These are phyloP conservation scores for Lecanicillium sp. DNA, from an alignment of 2,329 filamentous ascomycete species.

Conservation along the genomic window DNA sequence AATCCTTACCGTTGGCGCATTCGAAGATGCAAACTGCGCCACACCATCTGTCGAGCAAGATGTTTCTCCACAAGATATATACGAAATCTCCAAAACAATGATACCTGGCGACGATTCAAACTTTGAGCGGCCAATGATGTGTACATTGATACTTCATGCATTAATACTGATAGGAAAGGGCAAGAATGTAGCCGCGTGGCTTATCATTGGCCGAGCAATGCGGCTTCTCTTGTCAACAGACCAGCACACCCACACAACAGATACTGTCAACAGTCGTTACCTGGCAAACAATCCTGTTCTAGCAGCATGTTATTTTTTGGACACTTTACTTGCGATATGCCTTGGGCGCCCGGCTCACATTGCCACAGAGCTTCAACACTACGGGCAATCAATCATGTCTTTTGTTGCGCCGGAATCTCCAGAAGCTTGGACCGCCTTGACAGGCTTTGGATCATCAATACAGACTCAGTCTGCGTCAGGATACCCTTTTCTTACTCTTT, in stretches of 20 bases:
- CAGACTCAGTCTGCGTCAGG: not conserved
- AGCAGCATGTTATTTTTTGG: slow-evolving; percentile 54
- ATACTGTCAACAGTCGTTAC: slow-evolving; percentile 3
- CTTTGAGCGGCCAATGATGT: slow-evolving; percentile 31
- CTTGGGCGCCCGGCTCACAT: slow-evolving; percentile 43
- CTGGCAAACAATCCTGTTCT: slow-evolving; percentile 17
- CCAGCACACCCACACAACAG: slow-evolving; percentile 14
- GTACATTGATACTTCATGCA: slow-evolving; percentile 44
- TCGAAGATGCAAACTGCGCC: slow-evolving; percentile 34
- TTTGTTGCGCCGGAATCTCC: slow-evolving; percentile 67
- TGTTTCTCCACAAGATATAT: slow-evolving; percentile 29
- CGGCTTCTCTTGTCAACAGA: slow-evolving; percentile 23
- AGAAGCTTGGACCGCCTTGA: slow-evolving; percentile 58
- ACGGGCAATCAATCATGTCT: slow-evolving; percentile 37
- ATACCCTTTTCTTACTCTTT: slow-evolving; percentile 1
- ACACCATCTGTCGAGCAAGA: slow-evolving; percentile 3
- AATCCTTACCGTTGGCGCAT: slow-evolving; percentile 47
- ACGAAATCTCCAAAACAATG: slow-evolving; percentile 38
- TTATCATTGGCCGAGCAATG: slow-evolving; percentile 56
- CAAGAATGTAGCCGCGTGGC: slow-evolving; percentile 51
- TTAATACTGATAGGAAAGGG: slow-evolving; percentile 54
- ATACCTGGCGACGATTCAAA: slow-evolving; percentile 40
- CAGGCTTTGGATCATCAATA: slow-evolving; percentile 22
- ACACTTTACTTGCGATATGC: slow-evolving; percentile 46
- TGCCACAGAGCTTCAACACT: slow-evolving; percentile 32